Conservation (phyloP, 2,329 filamentous ascomycete species). For the Curvularia sp. region DNA sequence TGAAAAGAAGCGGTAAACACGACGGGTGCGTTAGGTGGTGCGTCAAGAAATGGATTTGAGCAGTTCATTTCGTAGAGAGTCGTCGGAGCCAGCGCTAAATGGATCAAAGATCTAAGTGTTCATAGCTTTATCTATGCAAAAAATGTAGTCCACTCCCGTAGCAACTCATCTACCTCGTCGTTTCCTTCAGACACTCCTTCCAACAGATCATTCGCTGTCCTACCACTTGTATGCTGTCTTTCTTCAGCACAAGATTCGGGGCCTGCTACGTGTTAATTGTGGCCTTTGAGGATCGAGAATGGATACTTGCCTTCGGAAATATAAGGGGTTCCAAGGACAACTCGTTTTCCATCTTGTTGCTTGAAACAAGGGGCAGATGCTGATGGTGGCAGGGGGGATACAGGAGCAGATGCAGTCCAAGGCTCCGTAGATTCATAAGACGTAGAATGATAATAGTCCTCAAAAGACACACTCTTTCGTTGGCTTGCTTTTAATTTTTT, state of each 20-base stretch:
- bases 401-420: not conserved
- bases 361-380: not conserved
- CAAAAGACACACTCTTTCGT: not conserved
- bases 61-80: not conserved
- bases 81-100: no score
- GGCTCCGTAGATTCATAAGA: not conserved
- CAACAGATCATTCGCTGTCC: not conserved
- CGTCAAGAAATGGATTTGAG: not conserved
- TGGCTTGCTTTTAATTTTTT: no score
- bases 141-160: constrained; percentile 34
- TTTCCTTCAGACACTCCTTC: not conserved
- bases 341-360: not conserved
- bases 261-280: not conserved
- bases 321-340: not conserved
- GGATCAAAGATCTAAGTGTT: no score
- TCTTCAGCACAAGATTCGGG: no score
- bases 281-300: not conserved
- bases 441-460: not conserved
- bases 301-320: not conserved
- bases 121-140: constrained; percentile 1
- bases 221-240: accelerated
- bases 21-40: no score
- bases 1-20: no score
- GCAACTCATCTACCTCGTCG: constrained; percentile 31
- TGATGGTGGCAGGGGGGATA: not conserved